phyloP scores from a whole-genome alignment of 345 rosid species.

The Camelina hispida region DNA sequence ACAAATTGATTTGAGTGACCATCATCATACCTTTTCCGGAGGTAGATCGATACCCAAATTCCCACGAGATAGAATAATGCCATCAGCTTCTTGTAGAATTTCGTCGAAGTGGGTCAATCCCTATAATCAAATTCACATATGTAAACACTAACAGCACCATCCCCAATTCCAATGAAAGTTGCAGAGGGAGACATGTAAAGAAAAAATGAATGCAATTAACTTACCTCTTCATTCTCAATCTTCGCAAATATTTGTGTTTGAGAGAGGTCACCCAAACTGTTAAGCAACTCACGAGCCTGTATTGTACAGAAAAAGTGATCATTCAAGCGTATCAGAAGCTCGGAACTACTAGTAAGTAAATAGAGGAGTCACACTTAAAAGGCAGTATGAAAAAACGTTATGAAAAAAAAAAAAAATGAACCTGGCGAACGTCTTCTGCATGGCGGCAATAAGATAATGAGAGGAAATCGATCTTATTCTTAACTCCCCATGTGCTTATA shows the following conservation, averaged over 20 bases:
- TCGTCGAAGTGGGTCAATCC: constrained; percentile 94
- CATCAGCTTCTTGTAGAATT: constrained; percentile 95
- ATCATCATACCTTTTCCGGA: constrained; percentile 75
- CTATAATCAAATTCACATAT: constrained; percentile 42
- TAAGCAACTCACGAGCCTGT: constrained; percentile 85
- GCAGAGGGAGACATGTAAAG: constrained; percentile 9
- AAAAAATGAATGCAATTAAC: constrained; percentile 23
- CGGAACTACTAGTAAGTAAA: background rate
- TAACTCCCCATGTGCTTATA: constrained; percentile 83
- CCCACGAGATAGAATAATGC: constrained; percentile 95
- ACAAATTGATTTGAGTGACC: constrained; percentile 11
- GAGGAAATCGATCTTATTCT: constrained; percentile 90
- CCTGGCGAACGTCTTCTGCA: constrained; percentile 95
- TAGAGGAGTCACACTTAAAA: background rate
- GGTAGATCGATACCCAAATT: constrained; percentile 97
- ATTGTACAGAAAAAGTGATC: constrained; percentile 6
- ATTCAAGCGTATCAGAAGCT: background rate
- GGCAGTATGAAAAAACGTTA: background rate
- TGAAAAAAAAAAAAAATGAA: constrained; percentile 28
- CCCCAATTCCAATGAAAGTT: background rate
- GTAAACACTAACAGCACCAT: constrained; percentile 23
- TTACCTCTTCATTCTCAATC: constrained; percentile 83
- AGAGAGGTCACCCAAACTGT: constrained; percentile 66
- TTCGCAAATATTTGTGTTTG: constrained; percentile 96
- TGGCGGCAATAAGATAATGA: constrained; percentile 86